Evolutionary conservation across 2,329 filamentous ascomycete species (phyloP).

Genomic region (Amesomyces nigricolor): DNA sequence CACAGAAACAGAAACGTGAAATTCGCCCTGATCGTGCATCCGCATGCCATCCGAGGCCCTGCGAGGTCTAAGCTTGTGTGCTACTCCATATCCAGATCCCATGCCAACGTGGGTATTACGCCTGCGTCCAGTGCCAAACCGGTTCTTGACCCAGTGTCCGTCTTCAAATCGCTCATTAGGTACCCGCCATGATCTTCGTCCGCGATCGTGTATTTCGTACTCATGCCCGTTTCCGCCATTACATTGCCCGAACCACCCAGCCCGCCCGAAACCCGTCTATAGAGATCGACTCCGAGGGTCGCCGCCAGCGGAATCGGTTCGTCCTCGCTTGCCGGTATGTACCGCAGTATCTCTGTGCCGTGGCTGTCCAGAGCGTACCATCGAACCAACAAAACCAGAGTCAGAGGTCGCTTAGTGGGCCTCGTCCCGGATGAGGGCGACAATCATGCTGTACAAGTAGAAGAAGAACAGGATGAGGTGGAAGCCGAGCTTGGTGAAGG

Average conservation of each 20-base stretch:
- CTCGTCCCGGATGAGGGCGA: constrained; percentile 94
- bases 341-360: neutral
- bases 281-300: constrained; percentile 3
- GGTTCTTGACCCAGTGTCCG: neutral
- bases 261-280: constrained; percentile 19
- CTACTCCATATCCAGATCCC: neutral
- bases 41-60: neutral
- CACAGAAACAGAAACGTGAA: constrained; percentile 6
- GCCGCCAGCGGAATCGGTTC: neutral
- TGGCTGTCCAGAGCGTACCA: neutral
- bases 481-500: constrained; percentile 97
- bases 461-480: constrained; percentile 99
- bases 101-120: neutral
- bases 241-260: neutral
- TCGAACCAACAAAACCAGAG: neutral
- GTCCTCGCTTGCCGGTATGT: neutral
- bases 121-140: neutral
- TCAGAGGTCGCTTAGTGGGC: constrained; percentile 55
- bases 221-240: constrained; percentile 11
- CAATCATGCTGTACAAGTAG: constrained; percentile 98
- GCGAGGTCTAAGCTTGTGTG: neutral
- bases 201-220: constrained; percentile 9
- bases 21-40: neutral
- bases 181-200: constrained; percentile 7
- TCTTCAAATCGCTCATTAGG: constrained; percentile 6